Percentiles rank a stretch among this genome's conserved stretches.
phyloP scores from a whole-genome alignment of 768 basidiomycete species.

The Sporobolomyces pararoseus region DNA sequence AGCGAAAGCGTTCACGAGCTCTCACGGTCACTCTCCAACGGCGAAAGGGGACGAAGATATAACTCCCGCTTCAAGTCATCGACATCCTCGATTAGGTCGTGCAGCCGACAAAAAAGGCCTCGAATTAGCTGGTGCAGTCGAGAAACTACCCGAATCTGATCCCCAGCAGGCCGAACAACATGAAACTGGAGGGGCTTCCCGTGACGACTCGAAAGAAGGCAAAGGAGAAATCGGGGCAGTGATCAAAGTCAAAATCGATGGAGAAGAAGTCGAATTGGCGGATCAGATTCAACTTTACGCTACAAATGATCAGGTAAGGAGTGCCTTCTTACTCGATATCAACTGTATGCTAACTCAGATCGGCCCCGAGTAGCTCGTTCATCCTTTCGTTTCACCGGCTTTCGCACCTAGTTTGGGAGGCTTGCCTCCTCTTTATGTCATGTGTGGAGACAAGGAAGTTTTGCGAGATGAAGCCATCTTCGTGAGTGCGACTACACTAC shows the following conservation, averaged over 20 bases:
- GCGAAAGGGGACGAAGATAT: too few relatives aligned
- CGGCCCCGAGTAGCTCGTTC: conserved; percentile 52
- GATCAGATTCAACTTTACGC: conserved; percentile 73
- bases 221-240: conserved; percentile 32
- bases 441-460: conserved; percentile 82
- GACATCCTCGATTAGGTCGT: neutral
- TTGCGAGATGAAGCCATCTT: conserved; percentile 88
- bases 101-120: conserved; percentile 25
- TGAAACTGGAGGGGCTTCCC: neutral
- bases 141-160: conserved; percentile 9
- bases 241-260: conserved; percentile 47
- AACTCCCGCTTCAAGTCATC: neutral
- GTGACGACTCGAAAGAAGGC: neutral
- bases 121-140: conserved; percentile 21
- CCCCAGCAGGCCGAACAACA: conserved; percentile 22
- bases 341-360: conserved; percentile 12
- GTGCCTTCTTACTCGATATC: neutral
- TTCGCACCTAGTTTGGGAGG: conserved; percentile 78
- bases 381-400: conserved; percentile 73
- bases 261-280: conserved; percentile 48
- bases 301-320: conserved; percentile 66
- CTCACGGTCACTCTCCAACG: neutral
- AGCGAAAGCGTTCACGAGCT: conserved; percentile 9
- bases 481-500: conserved; percentile 52
- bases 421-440: conserved; percentile 76